Conservation (phyloP, 805 yeast species). For the Candida michaelii region DNA sequence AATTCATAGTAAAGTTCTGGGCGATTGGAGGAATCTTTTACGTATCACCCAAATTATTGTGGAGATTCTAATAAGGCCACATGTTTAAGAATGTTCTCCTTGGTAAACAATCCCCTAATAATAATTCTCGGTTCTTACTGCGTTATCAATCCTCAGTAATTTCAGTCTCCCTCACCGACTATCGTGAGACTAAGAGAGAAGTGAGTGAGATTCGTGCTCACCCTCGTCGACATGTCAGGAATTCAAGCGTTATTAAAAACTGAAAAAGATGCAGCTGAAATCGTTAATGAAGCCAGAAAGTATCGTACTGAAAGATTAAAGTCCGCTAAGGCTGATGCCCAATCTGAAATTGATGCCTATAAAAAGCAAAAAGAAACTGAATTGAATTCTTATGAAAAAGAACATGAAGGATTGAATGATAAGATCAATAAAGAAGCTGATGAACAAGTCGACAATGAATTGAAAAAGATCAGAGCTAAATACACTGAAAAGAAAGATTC, state of each 20-base stretch:
- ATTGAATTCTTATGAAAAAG: slow-evolving; percentile 66
- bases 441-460: slow-evolving; percentile 65
- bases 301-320: slow-evolving; percentile 86
- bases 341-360: slow-evolving; percentile 82
- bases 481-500: slow-evolving; percentile 60
- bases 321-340: slow-evolving; percentile 93
- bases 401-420: slow-evolving; percentile 74
- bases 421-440: slow-evolving; percentile 80
- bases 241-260: slow-evolving; percentile 79
- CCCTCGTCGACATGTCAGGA: slow-evolving; percentile 45
- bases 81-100: too few relatives aligned
- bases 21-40: too few relatives aligned
- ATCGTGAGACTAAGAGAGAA: too few relatives aligned
- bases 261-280: slow-evolving; percentile 95
- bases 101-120: too few relatives aligned
- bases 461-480: slow-evolving; percentile 63
- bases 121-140: too few relatives aligned
- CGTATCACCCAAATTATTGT: too few relatives aligned
- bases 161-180: too few relatives aligned
- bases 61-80: too few relatives aligned
- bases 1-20: too few relatives aligned
- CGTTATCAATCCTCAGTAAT: too few relatives aligned
- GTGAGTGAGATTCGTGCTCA: too few relatives aligned
- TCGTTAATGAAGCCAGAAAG: slow-evolving; percentile 89
- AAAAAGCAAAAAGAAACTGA: slow-evolving; percentile 81